Evolutionary conservation across 768 basidiomycete genomes (phyloP), one percentile per base, ranked within the genome.

Genomic region (Mycena albidolilacea): DNA sequence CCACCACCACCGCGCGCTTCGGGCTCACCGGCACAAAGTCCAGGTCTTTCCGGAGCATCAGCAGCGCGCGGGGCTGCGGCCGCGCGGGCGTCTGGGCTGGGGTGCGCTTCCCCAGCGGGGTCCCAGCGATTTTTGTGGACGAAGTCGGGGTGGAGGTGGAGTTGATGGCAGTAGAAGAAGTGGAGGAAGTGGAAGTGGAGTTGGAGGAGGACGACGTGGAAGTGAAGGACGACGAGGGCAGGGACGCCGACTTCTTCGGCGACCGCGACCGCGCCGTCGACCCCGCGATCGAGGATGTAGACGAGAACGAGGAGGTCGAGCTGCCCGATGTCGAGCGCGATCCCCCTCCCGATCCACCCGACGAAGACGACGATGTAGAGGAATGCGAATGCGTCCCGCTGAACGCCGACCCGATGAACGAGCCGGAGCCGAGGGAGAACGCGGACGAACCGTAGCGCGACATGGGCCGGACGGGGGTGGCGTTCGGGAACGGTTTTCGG

Each of bases 1-100:
- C 72, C 30, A 23, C 59, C 55, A 57, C 57, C 7, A 61, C 81
- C 81, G 59, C 76, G 80, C 85, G 94, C 81, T 90, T 85, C 0
- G 94, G 95, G 70, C 93, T 95, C 64, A 87, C 82, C 1, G 94
- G 94, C 23, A 90, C 87, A 68, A 89, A 95, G 64, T 95, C 94
- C 6, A 94, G 86, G 14, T 95, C 94, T 66, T 85, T 90, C 61
- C 84, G 86, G 35, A 95, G 84, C 90, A 94, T 89, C 81, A 90
- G 84, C 76, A 94, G 85, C 19, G 90, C 82, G 10, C 87, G 85
- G 14, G 88, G 82, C 73, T 88, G 86, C 14, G 80, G 64, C 66
- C 74, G 81, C 50, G 7, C 23, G 76, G 38, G 69, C 74, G 30
- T 17, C 43, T 39, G 85, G 87, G 81, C 73, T 87, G 9, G 80